Base-by-base conservation (phyloP, 1,139 yeast genomes). In the Candida tetrigidarum region DNA sequence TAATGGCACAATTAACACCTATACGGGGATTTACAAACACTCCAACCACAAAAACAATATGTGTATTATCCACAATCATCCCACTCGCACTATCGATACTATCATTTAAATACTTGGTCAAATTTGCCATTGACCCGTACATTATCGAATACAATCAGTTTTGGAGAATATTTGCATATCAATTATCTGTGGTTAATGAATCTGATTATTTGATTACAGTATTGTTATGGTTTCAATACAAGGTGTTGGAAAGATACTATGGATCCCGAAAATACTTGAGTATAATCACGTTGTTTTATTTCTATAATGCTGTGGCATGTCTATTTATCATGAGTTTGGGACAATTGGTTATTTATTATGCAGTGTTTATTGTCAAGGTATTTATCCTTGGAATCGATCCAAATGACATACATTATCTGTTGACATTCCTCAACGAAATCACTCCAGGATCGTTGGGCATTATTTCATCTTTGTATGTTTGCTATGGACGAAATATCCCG, bases 401-500 rank as follows among this genome's bases (percentile, higher is more conserved):
- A 5, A 47, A 43, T 1, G 49, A 44, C 6, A 51, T 56, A 36
- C 39, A 42, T 7, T 69, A 63, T 44, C 55, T 53, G 23, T 56
- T 59, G 5, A 67, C 76, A 2, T 39, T 70, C 1, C 66, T 72
- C 51, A 74, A 74, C 51, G 59, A 64, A 33, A 66, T 69, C 12
- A 52, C 58, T 1, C 71, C 89, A 0, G 95, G 95, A 0, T 90
- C 92, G 2, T 69, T 84, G 29, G 84, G 86, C 0, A 56, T 85
- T 1, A 39, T 86, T 7, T 80, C 85, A 44, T 82, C 86, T 1
- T 60, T 86, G 30, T 69, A 84, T 46, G 76, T 81, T 16, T 78
- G 84, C 44, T 83, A 80, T 59, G 78, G 79, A 34, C 66, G 71
- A 11, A 67, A 69, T 48, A 78, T 85, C 3, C 96, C 96, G 0